A percentile compares a stretch with the other conserved stretches of the same genome.
Conservation (phyloP, 176 grass and related monocot species). For the Tillandsia fasciculata region DNA sequence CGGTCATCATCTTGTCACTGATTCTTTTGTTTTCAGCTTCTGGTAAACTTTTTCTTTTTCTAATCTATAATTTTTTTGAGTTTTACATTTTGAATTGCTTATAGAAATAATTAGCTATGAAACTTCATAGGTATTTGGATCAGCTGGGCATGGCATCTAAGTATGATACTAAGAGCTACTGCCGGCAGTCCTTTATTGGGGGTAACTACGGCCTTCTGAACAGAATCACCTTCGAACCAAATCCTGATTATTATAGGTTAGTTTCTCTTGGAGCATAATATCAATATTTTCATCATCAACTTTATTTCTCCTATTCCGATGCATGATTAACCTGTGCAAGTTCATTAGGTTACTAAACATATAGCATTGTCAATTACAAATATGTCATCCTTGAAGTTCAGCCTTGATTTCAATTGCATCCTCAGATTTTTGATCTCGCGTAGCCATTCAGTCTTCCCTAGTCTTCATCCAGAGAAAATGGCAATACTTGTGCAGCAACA, state of each 20-base stretch:
- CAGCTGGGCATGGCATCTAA: conserved; percentile 73
- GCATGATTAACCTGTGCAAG: too few species aligned
- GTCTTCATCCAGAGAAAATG: too few species aligned
- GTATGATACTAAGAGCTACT: conserved; percentile 65
- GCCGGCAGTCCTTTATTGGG: conserved; percentile 64
- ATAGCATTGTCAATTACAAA: too few species aligned
- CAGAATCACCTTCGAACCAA: conserved; percentile 69
- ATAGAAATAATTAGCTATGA: neutral
- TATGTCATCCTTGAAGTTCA: too few species aligned
- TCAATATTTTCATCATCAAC: too few species aligned
- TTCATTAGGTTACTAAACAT: too few species aligned
- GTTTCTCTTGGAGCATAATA: neutral
- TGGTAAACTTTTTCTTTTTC: conserved; percentile 32
- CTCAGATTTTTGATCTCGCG: too few species aligned
- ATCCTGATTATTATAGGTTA: conserved; percentile 89
- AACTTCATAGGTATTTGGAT: conserved; percentile 57
- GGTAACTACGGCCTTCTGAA: conserved; percentile 75
- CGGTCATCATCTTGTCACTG: conserved; percentile 76
- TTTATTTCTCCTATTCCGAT: too few species aligned
- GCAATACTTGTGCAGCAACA: too few species aligned
- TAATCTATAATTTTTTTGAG: neutral
- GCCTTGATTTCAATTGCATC: too few species aligned
- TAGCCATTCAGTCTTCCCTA: too few species aligned
- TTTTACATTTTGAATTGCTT: neutral
- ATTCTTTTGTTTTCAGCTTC: conserved; percentile 90